These are phyloP conservation scores for Brassica carinata DNA, from an alignment of 345 rosid species.

Conservation along the genomic window DNA sequence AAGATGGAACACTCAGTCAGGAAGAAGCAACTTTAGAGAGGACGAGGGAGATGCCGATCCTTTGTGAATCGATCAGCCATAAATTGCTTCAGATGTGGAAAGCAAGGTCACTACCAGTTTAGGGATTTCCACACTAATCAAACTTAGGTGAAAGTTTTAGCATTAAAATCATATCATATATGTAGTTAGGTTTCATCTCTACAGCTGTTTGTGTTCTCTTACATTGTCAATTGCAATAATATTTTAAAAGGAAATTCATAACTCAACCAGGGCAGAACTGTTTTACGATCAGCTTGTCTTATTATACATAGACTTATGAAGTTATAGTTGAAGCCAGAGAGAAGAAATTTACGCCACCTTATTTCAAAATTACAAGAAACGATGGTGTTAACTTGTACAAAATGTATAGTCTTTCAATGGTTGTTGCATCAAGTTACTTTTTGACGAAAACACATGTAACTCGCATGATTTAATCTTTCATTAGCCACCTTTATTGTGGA, in stretches of 20 bases:
- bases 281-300: not conserved
- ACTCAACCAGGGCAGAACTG: not conserved
- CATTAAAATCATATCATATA: not conserved
- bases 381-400: not conserved
- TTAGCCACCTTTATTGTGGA: not conserved
- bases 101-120: not conserved
- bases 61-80: not conserved
- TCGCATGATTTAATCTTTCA: not conserved
- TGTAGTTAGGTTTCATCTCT: not conserved
- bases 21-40: not conserved
- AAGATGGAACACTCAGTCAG: not conserved
- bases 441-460: not conserved
- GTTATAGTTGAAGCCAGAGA: not conserved
- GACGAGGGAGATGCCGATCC: not conserved
- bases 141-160: no score
- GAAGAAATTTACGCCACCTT: not conserved
- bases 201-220: not conserved
- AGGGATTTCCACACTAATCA: no score
- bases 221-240: not conserved
- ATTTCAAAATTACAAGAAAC: not conserved
- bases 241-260: not conserved
- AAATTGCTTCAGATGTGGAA: not conserved
- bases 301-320: not conserved
- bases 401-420: not conserved
- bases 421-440: not conserved